Conservation (phyloP, 1,139 yeast species). For the Geotrichum reessii region DNA sequence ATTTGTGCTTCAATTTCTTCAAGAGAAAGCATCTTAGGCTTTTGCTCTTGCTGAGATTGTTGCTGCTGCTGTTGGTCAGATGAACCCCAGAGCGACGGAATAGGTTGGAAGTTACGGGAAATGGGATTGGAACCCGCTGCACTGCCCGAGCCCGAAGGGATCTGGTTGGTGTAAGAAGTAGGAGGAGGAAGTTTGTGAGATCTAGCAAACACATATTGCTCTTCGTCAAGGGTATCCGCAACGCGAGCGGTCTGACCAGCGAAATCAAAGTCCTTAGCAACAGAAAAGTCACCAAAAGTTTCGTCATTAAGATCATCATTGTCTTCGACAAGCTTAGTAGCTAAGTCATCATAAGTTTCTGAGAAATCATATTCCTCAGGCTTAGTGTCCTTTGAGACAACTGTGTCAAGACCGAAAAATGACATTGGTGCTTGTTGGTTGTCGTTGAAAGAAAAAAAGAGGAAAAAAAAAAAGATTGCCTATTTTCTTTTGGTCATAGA, state of each 20-base stretch:
- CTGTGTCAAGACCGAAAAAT: constrained; percentile 38
- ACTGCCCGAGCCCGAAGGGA: constrained; percentile 4
- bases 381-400: constrained; percentile 24
- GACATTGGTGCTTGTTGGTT: constrained; percentile 30
- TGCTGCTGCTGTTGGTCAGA: constrained; percentile 25
- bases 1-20: constrained; percentile 76
- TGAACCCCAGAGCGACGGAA: constrained; percentile 60
- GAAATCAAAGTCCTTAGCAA: constrained; percentile 70
- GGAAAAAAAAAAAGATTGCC: background rate
- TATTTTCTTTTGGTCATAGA: background rate
- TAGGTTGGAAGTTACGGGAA: constrained; percentile 49
- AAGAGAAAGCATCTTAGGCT: constrained; percentile 47
- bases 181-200: constrained; percentile 20
- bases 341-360: constrained; percentile 69
- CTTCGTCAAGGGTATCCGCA: constrained; percentile 35
- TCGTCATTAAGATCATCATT: constrained; percentile 83
- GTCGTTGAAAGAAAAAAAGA: background rate
- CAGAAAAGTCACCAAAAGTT: constrained; percentile 61
- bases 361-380: constrained; percentile 43
- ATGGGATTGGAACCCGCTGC: constrained; percentile 22
- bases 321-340: constrained; percentile 59
- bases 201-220: constrained; percentile 29
- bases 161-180: constrained; percentile 16
- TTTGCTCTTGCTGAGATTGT: constrained; percentile 21
- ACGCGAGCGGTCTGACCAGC: constrained; percentile 43